Percentiles rank a stretch among this genome's conserved stretches.
phyloP scores from a whole-genome alignment of 768 basidiomycete genomes.

The Lactifluus pinguis region DNA sequence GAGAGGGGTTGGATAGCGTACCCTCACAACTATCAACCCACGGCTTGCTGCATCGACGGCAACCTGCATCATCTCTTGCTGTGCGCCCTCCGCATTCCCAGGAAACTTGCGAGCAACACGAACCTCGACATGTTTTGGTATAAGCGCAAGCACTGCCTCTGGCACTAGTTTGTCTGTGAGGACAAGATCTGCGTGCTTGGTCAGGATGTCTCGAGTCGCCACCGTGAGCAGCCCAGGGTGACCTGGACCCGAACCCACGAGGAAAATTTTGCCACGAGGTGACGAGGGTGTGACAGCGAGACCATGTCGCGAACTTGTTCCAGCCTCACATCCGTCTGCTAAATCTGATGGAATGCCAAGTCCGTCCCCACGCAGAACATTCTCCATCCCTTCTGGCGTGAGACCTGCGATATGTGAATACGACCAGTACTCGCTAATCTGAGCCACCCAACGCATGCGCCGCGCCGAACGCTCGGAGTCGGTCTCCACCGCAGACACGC shows the following conservation, averaged over 20 bases:
- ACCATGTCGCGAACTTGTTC: constrained; percentile 21
- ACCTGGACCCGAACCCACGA: constrained; percentile 93
- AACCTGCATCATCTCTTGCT: constrained; percentile 88
- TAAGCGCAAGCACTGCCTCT: constrained; percentile 72
- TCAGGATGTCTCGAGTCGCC: constrained; percentile 75
- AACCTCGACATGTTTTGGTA: constrained; percentile 62
- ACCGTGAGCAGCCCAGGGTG: constrained; percentile 88
- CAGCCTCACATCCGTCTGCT: background rate
- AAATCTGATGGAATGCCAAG: constrained; percentile 15
- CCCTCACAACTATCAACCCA: constrained; percentile 82
- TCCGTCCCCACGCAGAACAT: constrained; percentile 41
- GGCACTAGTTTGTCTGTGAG: constrained; percentile 97
- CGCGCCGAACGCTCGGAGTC: constrained; percentile 36
- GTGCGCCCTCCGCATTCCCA: constrained; percentile 92
- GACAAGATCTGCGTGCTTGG: constrained; percentile 73
- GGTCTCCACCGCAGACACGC: constrained; percentile 36
- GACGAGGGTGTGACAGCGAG: constrained; percentile 22
- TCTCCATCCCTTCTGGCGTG: constrained; percentile 56
- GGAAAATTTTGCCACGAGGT: constrained; percentile 62
- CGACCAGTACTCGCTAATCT: constrained; percentile 96
- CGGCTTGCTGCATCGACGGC: constrained; percentile 73
- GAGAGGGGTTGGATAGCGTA: constrained; percentile 29
- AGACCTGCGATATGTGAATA: constrained; percentile 65
- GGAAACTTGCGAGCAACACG: constrained; percentile 96
- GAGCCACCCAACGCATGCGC: constrained; percentile 88